Base-by-base conservation (phyloP, 1,284 basidiomycete genomes). In the Papiliotrema nemorosa region DNA sequence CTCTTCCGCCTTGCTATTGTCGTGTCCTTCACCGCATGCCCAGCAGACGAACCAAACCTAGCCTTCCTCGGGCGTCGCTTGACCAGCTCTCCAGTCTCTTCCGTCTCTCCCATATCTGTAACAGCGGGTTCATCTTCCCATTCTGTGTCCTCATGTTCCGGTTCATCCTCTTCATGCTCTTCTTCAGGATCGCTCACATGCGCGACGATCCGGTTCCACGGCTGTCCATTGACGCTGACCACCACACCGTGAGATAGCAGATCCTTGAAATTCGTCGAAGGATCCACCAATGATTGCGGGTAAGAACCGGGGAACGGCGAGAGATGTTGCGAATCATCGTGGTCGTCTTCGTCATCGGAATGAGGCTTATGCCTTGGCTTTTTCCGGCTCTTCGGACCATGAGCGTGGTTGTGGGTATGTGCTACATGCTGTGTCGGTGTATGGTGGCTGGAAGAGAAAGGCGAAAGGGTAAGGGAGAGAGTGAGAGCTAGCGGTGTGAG, bases 401-500 rank as follows among this genome's bases (percentile, higher is more conserved):
- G 48, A 4, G 48, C 34, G 41, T 49, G 48, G 13, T 47, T 49
- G 35, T 37, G 39, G 12, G 45, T 51, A 44, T 48, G 44, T 5
- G 53, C 61, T 33, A 63, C 16, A 34, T 63, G 59, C 18, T 57
- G 57, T 3, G 53, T 37, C 3, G 57, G 50, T 9, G 50, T 18
- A 33, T 53, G 52, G 31, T 34, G 33, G 24, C 48, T 44, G 18
- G 50, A 38, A 39, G 49, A 36, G 18, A 36, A 50, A 25, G 58
- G 53, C 4, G 70, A 66, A 22, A 73, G 66, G 4, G 72, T 70
- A 21, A 75, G 60, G 3, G 73, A 69, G 1, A 75, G 63, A 0
- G 73, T 75, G 16, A 75, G 59, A 2, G 72, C 70, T 10, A 74
- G 60, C 14, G 73, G 72, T 0, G 73, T 73, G 47, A 75, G 64